phyloP scores from a whole-genome alignment of 2,329 filamentous ascomycete genomes.

The Microthyrium microscopicum region DNA sequence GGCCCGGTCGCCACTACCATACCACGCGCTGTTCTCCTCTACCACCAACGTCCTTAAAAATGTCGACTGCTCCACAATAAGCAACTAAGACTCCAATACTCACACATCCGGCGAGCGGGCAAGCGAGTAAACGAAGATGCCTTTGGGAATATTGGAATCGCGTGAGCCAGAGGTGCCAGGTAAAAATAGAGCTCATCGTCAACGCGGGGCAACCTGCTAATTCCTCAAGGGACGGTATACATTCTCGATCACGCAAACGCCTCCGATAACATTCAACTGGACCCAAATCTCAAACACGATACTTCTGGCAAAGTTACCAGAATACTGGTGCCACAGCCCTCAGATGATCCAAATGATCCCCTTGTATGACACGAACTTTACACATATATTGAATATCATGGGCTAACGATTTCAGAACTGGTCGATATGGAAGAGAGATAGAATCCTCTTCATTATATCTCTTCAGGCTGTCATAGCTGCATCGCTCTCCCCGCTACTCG shows the following conservation, averaged over 20 bases:
- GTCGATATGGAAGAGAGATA: conserved; percentile 72
- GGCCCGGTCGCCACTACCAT: too few relatives aligned
- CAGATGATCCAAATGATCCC: conserved; percentile 79
- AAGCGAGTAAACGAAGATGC: too few relatives aligned
- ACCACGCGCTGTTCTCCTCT: too few relatives aligned
- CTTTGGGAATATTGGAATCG: too few relatives aligned
- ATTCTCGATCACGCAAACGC: conserved; percentile 12
- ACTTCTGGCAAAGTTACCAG: conserved; percentile 48
- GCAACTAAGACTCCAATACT: too few relatives aligned
- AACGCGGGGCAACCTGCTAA: conserved; percentile 15
- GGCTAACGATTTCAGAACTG: conserved; percentile 44
- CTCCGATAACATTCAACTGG: too few relatives aligned
- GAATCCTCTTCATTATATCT: conserved; percentile 64
- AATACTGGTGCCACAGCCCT: conserved; percentile 80
- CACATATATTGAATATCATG: background rate
- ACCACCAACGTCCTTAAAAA: too few relatives aligned
- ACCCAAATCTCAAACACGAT: conserved; percentile 52
- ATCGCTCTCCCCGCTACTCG: conserved; percentile 70
- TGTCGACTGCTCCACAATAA: too few relatives aligned
- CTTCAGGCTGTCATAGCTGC: conserved; percentile 69
- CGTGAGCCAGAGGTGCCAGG: conserved; percentile 9
- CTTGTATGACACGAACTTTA: conserved; percentile 33
- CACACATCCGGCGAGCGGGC: too few relatives aligned
- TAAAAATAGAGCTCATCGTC: conserved; percentile 9
- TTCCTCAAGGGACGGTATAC: conserved; percentile 11